These are phyloP conservation scores for Artemisia annua DNA, from an alignment of 129 eudicot species.

Conservation along the genomic window DNA sequence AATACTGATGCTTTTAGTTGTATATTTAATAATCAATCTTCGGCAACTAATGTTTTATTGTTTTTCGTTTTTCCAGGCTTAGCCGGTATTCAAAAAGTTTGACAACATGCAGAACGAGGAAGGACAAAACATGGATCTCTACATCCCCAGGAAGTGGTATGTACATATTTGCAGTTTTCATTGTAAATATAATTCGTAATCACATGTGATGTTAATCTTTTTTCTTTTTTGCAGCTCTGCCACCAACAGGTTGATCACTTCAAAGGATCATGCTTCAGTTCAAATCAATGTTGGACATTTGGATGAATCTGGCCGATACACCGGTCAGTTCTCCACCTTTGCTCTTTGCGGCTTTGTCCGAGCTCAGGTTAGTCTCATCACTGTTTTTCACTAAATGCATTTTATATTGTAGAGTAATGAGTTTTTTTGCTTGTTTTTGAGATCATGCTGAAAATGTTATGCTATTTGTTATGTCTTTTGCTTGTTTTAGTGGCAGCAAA, in stretches of 20 bases:
- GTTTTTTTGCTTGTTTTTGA: too few relatives aligned
- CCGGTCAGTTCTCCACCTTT: slow-evolving; percentile 57
- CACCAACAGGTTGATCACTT: slow-evolving; percentile 63
- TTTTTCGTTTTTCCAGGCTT: neutral
- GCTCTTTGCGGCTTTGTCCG: slow-evolving; percentile 67
- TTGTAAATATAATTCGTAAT: too few relatives aligned
- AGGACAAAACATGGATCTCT: slow-evolving; percentile 70
- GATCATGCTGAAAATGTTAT: neutral
- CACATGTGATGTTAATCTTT: neutral
- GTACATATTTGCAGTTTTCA: neutral
- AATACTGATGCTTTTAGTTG: too few relatives aligned
- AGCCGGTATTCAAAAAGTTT: slow-evolving; percentile 4
- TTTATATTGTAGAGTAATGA: neutral
- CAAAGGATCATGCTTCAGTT: slow-evolving; percentile 76
- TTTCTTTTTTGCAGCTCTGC: slow-evolving; percentile 54
- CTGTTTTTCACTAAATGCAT: neutral
- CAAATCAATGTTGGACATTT: slow-evolving; percentile 68
- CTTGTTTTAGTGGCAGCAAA: too few relatives aligned
- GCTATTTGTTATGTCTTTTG: too few relatives aligned
- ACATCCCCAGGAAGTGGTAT: slow-evolving; percentile 80
- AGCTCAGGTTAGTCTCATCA: slow-evolving; percentile 45
- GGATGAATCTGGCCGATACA: slow-evolving; percentile 55
- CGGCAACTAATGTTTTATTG: too few relatives aligned
- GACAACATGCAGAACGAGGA: slow-evolving; percentile 75
- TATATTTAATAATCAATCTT: too few relatives aligned